Evolutionary conservation across 495 filamentous ascomycete species (phyloP).

Genomic region (Haplographium delicatum): DNA sequence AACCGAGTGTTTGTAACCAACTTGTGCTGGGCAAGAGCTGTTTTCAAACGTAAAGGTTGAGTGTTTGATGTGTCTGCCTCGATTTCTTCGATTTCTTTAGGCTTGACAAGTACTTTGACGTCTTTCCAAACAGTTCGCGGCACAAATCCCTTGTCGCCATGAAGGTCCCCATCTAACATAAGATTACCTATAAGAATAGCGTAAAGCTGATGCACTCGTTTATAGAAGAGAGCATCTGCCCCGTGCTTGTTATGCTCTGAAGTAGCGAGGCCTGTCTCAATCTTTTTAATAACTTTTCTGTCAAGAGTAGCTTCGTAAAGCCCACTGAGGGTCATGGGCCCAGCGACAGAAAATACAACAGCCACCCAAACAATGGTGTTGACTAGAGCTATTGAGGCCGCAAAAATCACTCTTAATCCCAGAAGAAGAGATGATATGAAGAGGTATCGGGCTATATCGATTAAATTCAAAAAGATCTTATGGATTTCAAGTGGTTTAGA

Average conservation of each 20-base stretch:
- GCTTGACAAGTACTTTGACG: slow-evolving; percentile 1
- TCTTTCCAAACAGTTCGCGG: slow-evolving; percentile 6
- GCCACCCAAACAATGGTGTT: slow-evolving; percentile 34
- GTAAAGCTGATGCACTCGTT: slow-evolving; percentile 6
- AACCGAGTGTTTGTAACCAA: background rate
- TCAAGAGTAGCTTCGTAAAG: slow-evolving; percentile 36
- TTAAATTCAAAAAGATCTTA: too few relatives aligned
- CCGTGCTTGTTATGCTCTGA: background rate
- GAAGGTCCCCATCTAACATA: background rate
- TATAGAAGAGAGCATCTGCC: background rate
- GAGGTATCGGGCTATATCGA: too few relatives aligned
- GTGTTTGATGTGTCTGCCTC: background rate
- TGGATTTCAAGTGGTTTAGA: too few relatives aligned
- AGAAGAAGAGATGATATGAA: slow-evolving; percentile 15
- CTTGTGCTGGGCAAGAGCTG: background rate
- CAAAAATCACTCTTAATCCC: slow-evolving; percentile 22
- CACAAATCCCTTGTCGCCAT: background rate
- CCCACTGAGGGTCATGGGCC: slow-evolving; percentile 35
- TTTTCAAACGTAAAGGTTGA: background rate
- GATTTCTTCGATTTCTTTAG: background rate
- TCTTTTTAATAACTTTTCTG: slow-evolving; percentile 19
- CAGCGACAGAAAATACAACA: slow-evolving; percentile 29
- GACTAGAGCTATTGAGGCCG: slow-evolving; percentile 25
- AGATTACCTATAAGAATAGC: slow-evolving; percentile 8
- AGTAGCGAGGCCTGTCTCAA: background rate